A percentile compares a stretch with the other conserved stretches of the same genome.
These are phyloP conservation scores for Magnaporthales sp. DNA, from an alignment of 2,329 filamentous ascomycete species.

Conservation along the genomic window DNA sequence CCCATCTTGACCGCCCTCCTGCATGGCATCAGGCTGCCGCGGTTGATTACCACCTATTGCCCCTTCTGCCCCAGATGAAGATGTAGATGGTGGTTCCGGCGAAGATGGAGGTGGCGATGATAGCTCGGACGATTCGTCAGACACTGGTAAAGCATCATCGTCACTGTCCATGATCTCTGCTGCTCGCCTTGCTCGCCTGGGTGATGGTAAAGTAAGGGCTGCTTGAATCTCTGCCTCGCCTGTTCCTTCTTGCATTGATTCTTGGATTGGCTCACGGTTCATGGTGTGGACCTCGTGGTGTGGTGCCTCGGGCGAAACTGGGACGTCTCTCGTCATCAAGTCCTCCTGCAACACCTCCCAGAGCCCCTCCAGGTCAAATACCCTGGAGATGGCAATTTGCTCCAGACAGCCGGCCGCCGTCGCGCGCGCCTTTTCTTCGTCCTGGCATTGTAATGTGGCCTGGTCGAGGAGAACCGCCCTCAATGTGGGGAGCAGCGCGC, in stretches of 20 bases:
- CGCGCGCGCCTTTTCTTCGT: constrained; percentile 15
- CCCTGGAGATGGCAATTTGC: constrained; percentile 41
- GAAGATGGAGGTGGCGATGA: neutral
- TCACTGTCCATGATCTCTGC: constrained; percentile 30
- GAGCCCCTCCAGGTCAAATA: constrained; percentile 51
- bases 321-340: neutral
- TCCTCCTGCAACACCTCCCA: constrained; percentile 47
- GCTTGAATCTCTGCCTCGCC: neutral
- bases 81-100: neutral
- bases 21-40: neutral
- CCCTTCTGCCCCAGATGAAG: neutral
- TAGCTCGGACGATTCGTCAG: neutral
- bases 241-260: neutral
- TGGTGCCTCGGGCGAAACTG: neutral
- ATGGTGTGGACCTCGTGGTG: neutral
- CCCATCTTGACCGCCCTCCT: neutral
- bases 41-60: neutral
- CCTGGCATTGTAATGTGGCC: constrained; percentile 14
- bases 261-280: neutral
- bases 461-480: constrained; percentile 30
- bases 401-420: constrained; percentile 29
- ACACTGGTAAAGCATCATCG: constrained; percentile 20
- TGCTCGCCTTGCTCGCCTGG: neutral
- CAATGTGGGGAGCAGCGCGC: constrained; percentile 30
- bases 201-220: neutral